These are phyloP conservation scores for Thecaphora frezii DNA, from an alignment of 1,284 basidiomycete genomes.

Conservation along the genomic window DNA sequence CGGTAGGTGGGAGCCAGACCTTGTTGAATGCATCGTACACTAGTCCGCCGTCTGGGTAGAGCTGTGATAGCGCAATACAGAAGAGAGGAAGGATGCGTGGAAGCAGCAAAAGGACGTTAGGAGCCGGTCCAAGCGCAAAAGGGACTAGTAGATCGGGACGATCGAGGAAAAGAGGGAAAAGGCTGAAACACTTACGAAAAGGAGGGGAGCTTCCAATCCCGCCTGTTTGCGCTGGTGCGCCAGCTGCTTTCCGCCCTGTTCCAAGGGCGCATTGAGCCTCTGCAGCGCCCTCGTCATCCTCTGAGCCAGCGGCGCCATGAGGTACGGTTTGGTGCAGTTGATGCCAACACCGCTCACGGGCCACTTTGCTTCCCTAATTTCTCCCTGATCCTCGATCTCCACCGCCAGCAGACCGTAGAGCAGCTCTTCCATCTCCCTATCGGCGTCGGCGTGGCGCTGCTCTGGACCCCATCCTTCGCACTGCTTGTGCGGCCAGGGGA, in stretches of 20 bases:
- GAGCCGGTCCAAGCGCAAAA: no score
- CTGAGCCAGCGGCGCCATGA: constrained; percentile 26
- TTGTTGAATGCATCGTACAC: constrained; percentile 42
- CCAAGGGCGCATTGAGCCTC: constrained; percentile 12
- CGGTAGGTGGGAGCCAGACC: constrained; percentile 32
- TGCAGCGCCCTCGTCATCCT: constrained; percentile 26
- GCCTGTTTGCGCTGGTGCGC: constrained; percentile 3
- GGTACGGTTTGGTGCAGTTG: constrained; percentile 52
- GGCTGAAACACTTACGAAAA: constrained; percentile 26
- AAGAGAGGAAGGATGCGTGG: background rate
- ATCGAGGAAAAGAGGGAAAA: background rate
- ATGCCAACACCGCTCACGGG: constrained; percentile 43
- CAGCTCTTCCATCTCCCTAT: constrained; percentile 24
- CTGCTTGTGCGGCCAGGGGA: constrained; percentile 31
- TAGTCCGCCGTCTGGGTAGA: constrained; percentile 53
- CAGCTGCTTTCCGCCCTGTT: constrained; percentile 17
- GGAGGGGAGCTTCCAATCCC: constrained; percentile 28
- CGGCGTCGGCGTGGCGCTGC: background rate
- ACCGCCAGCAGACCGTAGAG: constrained; percentile 2
- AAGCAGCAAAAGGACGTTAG: background rate
- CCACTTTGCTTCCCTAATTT: constrained; percentile 27
- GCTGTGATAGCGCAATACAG: constrained; percentile 3
- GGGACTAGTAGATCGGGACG: no score
- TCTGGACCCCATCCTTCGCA: background rate
- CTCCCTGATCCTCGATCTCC: constrained; percentile 11